These are phyloP conservation scores for Rhizopus arrhizus DNA, from an alignment of 371 early-diverging fungal genomes.

Conservation along the genomic window DNA sequence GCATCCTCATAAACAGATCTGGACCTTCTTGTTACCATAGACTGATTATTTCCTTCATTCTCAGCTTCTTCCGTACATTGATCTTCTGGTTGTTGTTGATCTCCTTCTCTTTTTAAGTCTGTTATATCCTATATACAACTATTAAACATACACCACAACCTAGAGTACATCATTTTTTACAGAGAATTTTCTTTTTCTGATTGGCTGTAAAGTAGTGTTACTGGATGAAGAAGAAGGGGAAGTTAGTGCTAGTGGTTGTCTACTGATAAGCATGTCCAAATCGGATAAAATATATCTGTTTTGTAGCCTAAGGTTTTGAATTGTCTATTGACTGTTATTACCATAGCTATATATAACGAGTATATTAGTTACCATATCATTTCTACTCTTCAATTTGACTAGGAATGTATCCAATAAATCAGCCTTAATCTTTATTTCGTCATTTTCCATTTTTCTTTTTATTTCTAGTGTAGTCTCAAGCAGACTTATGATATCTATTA, in stretches of 20 bases:
- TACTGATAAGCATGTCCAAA: slow-evolving; percentile 2
- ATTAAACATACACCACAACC: too few species aligned
- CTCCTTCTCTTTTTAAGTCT: neutral
- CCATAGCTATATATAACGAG: too few species aligned
- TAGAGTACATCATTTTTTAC: neutral
- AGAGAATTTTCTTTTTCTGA: slow-evolving; percentile 1
- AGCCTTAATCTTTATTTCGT: slow-evolving; percentile 54
- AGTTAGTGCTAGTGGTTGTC: neutral
- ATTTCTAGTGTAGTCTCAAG: slow-evolving; percentile 58
- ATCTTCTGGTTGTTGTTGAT: neutral
- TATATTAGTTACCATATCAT: slow-evolving; percentile 1
- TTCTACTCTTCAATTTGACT: slow-evolving; percentile 8
- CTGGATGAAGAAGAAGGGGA: neutral
- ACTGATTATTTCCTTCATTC: neutral
- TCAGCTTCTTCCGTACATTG: slow-evolving; percentile 4
- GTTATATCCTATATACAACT: neutral
- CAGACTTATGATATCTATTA: slow-evolving; percentile 56
- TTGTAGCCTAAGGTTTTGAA: neutral
- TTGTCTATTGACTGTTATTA: neutral
- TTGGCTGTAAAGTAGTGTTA: neutral
- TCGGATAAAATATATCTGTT: slow-evolving; percentile 1
- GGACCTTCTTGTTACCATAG: neutral
- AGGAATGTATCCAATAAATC: slow-evolving; percentile 31
- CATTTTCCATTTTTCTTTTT: slow-evolving; percentile 56
- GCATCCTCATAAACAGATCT: neutral